Evolutionary conservation across 176 grass and related monocot genomes (phyloP).

Genomic region (Triticum timopheevii): DNA sequence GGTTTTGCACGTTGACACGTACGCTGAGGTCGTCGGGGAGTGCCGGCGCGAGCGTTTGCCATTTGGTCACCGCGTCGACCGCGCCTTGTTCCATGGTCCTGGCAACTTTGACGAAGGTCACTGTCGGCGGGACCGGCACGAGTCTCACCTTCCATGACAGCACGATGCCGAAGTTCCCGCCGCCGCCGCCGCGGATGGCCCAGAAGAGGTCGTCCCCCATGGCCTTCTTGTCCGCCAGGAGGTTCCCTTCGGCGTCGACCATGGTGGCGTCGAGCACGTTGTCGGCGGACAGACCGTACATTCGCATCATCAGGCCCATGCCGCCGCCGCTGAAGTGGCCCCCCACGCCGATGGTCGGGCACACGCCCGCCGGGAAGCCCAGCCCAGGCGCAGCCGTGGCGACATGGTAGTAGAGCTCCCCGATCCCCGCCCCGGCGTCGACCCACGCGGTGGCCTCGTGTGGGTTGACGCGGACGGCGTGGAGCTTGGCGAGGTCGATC

Average conservation of each 20-base stretch:
- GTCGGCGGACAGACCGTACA: neutral
- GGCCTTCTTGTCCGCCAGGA: neutral
- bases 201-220: conserved; percentile 44
- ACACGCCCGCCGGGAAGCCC: neutral
- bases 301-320: conserved; percentile 3
- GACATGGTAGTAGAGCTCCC: neutral
- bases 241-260: neutral
- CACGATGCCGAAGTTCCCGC: conserved; percentile 37
- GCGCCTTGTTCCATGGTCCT: neutral
- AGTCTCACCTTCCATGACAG: conserved; percentile 39
- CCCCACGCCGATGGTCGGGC: neutral
- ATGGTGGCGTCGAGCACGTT: neutral
- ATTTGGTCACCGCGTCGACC: neutral
- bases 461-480: no score
- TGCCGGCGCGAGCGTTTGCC: neutral
- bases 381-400: neutral
- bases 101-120: neutral
- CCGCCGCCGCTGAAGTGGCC: neutral
- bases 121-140: conserved; percentile 4
- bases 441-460: neutral
- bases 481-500: neutral
- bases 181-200: conserved; percentile 35
- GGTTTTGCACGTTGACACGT: neutral
- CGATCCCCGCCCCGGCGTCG: neutral
- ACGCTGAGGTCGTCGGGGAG: neutral